Conservation (phyloP, 2,329 filamentous ascomycete genomes). For the Monilinia fructigena region DNA sequence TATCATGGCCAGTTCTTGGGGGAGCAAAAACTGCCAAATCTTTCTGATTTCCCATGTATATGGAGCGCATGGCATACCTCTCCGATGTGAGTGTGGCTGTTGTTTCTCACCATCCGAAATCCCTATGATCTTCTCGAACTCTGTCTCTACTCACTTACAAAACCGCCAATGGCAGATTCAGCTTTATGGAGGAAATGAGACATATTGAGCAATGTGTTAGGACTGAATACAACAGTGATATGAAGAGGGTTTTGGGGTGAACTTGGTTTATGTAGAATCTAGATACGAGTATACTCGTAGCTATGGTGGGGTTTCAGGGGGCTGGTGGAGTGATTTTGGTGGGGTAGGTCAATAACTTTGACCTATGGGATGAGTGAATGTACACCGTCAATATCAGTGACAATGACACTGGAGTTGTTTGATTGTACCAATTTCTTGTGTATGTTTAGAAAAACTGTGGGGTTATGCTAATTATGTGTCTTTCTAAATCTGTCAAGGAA, state of each 20-base stretch:
- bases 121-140: constrained; percentile 24
- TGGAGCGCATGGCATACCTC: constrained; percentile 45
- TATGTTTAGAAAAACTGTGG: not conserved
- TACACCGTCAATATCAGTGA: constrained; percentile 9
- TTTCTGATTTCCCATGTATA: constrained; percentile 49
- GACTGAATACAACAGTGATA: not conserved
- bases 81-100: constrained; percentile 48
- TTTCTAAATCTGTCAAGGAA: not conserved
- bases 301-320: constrained; percentile 10
- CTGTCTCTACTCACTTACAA: constrained; percentile 28
- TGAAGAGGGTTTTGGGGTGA: not conserved
- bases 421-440: not conserved
- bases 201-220: constrained; percentile 25
- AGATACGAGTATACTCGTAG: constrained; percentile 3
- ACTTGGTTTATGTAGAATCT: constrained; percentile 9
- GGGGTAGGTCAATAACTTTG: not conserved
- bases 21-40: constrained; percentile 73
- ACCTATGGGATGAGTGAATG: constrained; percentile 8
- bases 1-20: constrained; percentile 66
- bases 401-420: not conserved
- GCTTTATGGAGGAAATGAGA: constrained; percentile 29
- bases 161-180: constrained; percentile 28
- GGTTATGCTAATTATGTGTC: not conserved
- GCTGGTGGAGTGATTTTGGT: constrained; percentile 13
- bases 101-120: constrained; percentile 44